phyloP scores from a whole-genome alignment of 140 eudicot species.

The Stevia rebaudiana region DNA sequence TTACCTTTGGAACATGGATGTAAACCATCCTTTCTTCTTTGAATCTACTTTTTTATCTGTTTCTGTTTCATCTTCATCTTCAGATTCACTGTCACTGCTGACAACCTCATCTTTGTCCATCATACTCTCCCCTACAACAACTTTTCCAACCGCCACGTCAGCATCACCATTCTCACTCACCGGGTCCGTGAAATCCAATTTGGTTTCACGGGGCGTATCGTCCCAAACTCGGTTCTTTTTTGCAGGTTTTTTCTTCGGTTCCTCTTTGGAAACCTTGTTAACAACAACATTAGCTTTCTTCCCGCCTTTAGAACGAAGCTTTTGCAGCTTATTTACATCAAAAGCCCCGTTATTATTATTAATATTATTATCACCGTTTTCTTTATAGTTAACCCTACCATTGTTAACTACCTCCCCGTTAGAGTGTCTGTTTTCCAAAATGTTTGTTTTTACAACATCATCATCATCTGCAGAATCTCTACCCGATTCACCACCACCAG shows the following conservation, averaged over 20 bases:
- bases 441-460: conserved; percentile 24
- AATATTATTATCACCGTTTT: conserved; percentile 40
- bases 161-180: conserved; percentile 60
- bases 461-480: conserved; percentile 41
- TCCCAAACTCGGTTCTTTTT: conserved; percentile 97
- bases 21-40: conserved; percentile 89
- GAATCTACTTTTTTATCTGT: conserved; percentile 38
- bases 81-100: conserved; percentile 65
- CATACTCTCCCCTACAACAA: conserved; percentile 85
- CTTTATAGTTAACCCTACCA: conserved; percentile 53
- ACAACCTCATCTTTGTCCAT: conserved; percentile 88
- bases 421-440: conserved; percentile 52
- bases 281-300: conserved; percentile 61
- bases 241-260: conserved; percentile 68
- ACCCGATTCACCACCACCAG: conserved; percentile 41
- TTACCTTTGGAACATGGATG: conserved; percentile 96
- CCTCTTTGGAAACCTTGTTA: conserved; percentile 71
- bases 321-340: conserved; percentile 92
- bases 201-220: conserved; percentile 60
- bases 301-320: conserved; percentile 67
- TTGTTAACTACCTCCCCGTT: conserved; percentile 35
- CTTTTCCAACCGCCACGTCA: conserved; percentile 38
- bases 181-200: conserved; percentile 83
- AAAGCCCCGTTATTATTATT: conserved; percentile 55
- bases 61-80: conserved; percentile 54